phyloP scores from a whole-genome alignment of 106 monocot genomes.

The Allium cepa region DNA sequence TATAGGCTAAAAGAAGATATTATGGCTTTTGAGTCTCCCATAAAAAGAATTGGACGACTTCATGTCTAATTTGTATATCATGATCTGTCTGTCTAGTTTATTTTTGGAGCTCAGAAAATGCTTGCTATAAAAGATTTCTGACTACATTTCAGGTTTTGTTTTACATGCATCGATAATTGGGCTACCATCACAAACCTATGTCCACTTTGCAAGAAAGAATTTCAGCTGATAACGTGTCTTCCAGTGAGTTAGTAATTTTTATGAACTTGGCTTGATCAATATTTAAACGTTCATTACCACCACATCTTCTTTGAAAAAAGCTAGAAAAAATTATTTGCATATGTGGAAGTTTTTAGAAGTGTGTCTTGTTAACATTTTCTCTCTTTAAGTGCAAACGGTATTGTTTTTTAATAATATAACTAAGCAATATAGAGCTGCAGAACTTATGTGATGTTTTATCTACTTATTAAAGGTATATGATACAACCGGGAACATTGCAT shows the following conservation, averaged over 20 bases:
- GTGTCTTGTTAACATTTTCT: background rate
- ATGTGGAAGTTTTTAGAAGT: too few relatives aligned
- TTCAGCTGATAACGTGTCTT: slow-evolving; percentile 78
- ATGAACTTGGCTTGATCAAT: background rate
- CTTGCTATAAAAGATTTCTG: slow-evolving; percentile 2
- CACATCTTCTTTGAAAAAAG: too few relatives aligned
- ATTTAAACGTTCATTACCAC: background rate
- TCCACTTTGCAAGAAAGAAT: slow-evolving; percentile 87
- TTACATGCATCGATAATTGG: slow-evolving; percentile 97
- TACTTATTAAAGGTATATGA: slow-evolving; percentile 62
- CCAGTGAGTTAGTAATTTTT: slow-evolving; percentile 51
- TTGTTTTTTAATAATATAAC: background rate
- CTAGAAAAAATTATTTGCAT: too few relatives aligned
- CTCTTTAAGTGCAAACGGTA: background rate
- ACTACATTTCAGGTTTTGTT: slow-evolving; percentile 75
- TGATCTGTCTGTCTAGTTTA: too few relatives aligned
- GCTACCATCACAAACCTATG: slow-evolving; percentile 89
- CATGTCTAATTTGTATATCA: too few relatives aligned
- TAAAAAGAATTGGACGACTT: too few relatives aligned
- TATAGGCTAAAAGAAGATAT: too few relatives aligned
- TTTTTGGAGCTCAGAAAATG: background rate
- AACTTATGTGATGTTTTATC: slow-evolving; percentile 3
- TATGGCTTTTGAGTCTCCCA: too few relatives aligned
- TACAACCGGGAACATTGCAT: slow-evolving; percentile 35
- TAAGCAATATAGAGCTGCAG: background rate